Evolutionary conservation across 2,329 filamentous ascomycete species (phyloP).

Genomic region (Biscogniauxia mediterranea): DNA sequence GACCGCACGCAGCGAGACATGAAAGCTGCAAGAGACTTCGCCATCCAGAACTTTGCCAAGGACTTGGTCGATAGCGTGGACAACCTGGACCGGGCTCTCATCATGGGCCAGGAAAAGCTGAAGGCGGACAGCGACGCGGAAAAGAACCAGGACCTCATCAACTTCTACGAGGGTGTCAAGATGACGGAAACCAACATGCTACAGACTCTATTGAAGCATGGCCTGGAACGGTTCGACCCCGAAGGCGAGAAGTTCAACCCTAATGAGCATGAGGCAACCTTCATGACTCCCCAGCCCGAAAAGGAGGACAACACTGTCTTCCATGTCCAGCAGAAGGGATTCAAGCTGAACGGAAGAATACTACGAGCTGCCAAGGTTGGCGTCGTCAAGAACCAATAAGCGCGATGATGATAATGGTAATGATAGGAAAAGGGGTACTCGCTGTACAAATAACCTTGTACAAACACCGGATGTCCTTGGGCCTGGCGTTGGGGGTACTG

Average conservation of each 20-base stretch:
- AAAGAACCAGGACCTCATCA: conserved; percentile 64
- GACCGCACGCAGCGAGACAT: conserved; percentile 90
- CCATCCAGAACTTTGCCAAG: conserved; percentile 91
- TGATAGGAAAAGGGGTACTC: conserved; percentile 18
- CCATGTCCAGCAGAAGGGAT: conserved; percentile 92
- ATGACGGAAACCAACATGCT: conserved; percentile 93
- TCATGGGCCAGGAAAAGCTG: conserved; percentile 75
- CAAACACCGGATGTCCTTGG: conserved; percentile 20
- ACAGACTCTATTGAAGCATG: conserved; percentile 88
- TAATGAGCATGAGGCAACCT: conserved; percentile 94
- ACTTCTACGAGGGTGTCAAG: conserved; percentile 83
- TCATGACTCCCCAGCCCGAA: conserved; percentile 82
- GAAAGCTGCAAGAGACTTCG: conserved; percentile 83
- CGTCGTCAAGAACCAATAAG: conserved; percentile 74
- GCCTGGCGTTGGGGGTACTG: conserved; percentile 24
- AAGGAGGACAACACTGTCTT: conserved; percentile 92
- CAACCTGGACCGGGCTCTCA: conserved; percentile 91
- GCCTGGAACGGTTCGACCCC: conserved; percentile 85
- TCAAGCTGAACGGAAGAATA: conserved; percentile 86
- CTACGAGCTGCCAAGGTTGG: conserved; percentile 93
- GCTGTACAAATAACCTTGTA: conserved; percentile 23
- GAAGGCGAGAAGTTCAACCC: conserved; percentile 88
- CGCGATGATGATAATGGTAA: conserved; percentile 7
- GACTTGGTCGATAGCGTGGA: conserved; percentile 95
- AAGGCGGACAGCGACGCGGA: conserved; percentile 36